These are phyloP conservation scores for Stenogyne calaminthoides DNA, from an alignment of 305 asterid genomes.

Conservation along the genomic window DNA sequence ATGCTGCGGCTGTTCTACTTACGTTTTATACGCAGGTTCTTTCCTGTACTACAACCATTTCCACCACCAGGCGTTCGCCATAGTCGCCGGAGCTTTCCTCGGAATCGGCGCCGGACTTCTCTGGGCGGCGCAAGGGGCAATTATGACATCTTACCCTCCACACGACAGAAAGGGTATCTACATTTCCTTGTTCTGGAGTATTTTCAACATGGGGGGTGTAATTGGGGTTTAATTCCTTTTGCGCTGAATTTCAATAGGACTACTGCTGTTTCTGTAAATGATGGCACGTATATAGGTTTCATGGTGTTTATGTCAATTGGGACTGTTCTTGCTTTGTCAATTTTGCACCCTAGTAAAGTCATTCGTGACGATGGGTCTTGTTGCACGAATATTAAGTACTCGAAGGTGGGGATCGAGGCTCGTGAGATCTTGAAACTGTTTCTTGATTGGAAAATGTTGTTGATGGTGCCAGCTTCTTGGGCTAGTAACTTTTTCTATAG, in stretches of 20 bases:
- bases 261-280: slow-evolving; percentile 73
- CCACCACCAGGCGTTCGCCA: slow-evolving; percentile 71
- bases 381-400: slow-evolving; percentile 79
- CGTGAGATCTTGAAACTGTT: slow-evolving; percentile 60
- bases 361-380: slow-evolving; percentile 70
- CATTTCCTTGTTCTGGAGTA: slow-evolving; percentile 87
- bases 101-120: slow-evolving; percentile 92
- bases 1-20: slow-evolving; percentile 75
- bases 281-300: slow-evolving; percentile 88
- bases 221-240: slow-evolving; percentile 94
- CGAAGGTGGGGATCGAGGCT: slow-evolving; percentile 54
- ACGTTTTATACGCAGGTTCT: slow-evolving; percentile 73
- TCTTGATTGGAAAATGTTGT: slow-evolving; percentile 78
- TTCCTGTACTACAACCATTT: slow-evolving; percentile 83
- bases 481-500: slow-evolving; percentile 88
- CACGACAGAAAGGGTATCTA: slow-evolving; percentile 75
- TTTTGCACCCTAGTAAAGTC: slow-evolving; percentile 75
- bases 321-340: slow-evolving; percentile 52
- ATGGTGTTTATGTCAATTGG: slow-evolving; percentile 84
- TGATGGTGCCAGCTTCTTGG: slow-evolving; percentile 90
- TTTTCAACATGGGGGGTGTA: slow-evolving; percentile 87
- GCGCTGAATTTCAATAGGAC: slow-evolving; percentile 49
- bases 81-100: slow-evolving; percentile 78
- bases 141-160: slow-evolving; percentile 93
- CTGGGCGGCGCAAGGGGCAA: slow-evolving; percentile 93